Conservation (phyloP, 169 alveolate species). For the Toxoplasma gondii region DNA sequence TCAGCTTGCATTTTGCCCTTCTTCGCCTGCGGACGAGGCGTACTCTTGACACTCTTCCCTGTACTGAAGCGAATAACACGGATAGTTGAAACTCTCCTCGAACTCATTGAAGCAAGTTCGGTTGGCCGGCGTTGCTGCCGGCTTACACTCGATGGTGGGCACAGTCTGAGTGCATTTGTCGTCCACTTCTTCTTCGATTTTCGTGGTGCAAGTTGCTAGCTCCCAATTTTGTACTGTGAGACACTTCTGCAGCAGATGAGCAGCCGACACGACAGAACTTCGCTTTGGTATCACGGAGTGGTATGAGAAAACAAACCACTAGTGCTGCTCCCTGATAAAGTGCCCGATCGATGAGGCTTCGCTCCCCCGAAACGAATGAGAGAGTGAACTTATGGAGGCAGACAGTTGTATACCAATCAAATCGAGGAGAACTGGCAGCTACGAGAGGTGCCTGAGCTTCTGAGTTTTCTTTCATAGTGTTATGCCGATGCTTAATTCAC, state of each 20-base stretch:
- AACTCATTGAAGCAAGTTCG: slow-evolving; percentile 28
- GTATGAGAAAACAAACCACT: too few species aligned
- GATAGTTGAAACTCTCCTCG: background rate
- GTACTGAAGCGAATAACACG: slow-evolving; percentile 25
- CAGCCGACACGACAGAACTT: background rate
- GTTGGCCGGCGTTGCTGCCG: background rate
- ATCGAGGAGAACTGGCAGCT: too few species aligned
- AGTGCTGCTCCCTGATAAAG: too few species aligned
- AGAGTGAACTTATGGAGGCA: too few species aligned
- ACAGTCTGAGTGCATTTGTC: background rate
- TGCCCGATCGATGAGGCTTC: too few species aligned
- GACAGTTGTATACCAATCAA: too few species aligned
- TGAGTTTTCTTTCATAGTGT: too few species aligned
- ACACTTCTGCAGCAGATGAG: slow-evolving; percentile 22
- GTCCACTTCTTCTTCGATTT: slow-evolving; percentile 8
- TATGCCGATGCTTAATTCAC: too few species aligned
- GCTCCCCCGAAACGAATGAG: too few species aligned
- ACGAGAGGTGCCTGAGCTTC: too few species aligned
- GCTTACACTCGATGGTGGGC: background rate
- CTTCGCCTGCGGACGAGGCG: background rate
- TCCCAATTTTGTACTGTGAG: slow-evolving; percentile 31
- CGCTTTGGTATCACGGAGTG: background rate
- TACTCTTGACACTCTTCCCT: slow-evolving; percentile 5
- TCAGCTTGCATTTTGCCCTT: background rate
- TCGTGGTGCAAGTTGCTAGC: background rate